Percentiles rank a stretch among this genome's conserved stretches.
These are phyloP conservation scores for Tremella mesenterica DNA, from an alignment of 768 basidiomycete species.

Conservation along the genomic window DNA sequence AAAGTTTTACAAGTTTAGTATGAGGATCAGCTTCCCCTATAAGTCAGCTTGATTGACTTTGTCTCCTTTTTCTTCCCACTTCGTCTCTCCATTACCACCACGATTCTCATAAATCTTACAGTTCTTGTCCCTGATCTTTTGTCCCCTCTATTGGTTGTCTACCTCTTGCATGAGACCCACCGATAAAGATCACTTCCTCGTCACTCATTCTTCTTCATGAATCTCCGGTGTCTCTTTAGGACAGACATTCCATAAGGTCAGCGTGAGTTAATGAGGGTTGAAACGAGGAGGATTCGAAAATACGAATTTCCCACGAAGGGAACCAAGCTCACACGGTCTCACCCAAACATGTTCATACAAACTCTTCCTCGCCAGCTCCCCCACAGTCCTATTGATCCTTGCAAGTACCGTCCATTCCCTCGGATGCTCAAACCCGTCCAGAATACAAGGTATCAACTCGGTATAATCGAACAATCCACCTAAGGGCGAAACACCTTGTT, in stretches of 20 bases:
- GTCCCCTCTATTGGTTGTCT: constrained; percentile 23
- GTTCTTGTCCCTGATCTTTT: constrained; percentile 25
- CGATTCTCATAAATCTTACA: too few species aligned
- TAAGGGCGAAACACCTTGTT: constrained; percentile 16
- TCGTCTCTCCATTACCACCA: too few species aligned
- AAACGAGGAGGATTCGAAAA: too few species aligned
- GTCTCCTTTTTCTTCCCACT: too few species aligned
- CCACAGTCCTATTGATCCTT: constrained; percentile 21
- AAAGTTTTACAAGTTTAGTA: constrained; percentile 22
- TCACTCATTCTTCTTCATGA: too few species aligned
- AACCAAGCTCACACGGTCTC: constrained; percentile 24
- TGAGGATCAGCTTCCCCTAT: background rate
- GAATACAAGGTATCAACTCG: constrained; percentile 26
- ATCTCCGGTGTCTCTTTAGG: too few species aligned
- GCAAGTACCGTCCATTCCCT: constrained; percentile 23
- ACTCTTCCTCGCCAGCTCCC: constrained; percentile 16
- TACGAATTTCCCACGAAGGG: too few species aligned
- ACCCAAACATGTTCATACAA: constrained; percentile 34
- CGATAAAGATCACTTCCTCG: too few species aligned
- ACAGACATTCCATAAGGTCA: too few species aligned
- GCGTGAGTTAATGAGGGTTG: too few species aligned
- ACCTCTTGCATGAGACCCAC: too few species aligned
- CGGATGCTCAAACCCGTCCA: constrained; percentile 31
- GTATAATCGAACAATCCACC: constrained; percentile 23
- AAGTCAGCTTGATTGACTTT: constrained; percentile 6